phyloP scores from a whole-genome alignment of 1,284 basidiomycete genomes.

The Schizophyllum amplum region DNA sequence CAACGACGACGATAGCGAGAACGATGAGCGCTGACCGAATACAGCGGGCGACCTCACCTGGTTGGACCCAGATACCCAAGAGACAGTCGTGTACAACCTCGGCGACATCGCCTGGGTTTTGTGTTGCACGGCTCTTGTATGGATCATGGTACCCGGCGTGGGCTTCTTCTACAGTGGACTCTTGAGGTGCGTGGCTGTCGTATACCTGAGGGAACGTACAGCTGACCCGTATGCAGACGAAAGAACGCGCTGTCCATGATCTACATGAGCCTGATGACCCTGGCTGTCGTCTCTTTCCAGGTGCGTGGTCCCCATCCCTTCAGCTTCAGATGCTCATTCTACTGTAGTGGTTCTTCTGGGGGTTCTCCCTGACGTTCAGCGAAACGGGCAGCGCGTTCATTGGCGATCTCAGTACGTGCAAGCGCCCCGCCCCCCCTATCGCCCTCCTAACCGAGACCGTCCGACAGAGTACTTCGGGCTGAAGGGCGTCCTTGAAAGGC shows the following conservation, averaged over 20 bases:
- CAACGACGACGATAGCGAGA: background rate
- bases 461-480: slow-evolving; percentile 73
- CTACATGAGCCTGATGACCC: slow-evolving; percentile 71
- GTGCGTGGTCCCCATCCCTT: slow-evolving; percentile 28
- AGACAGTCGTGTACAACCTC: slow-evolving; percentile 45
- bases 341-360: slow-evolving; percentile 69
- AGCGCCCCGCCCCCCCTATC: slow-evolving; percentile 32
- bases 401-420: slow-evolving; percentile 48
- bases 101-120: slow-evolving; percentile 81
- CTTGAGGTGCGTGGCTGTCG: slow-evolving; percentile 19
- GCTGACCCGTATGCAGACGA: slow-evolving; percentile 54
- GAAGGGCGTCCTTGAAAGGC: slow-evolving; percentile 70
- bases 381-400: slow-evolving; percentile 51
- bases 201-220: slow-evolving; percentile 10
- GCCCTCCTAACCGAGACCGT: slow-evolving; percentile 19
- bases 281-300: slow-evolving; percentile 71
- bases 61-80: slow-evolving; percentile 22
- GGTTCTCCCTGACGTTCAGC: slow-evolving; percentile 65
- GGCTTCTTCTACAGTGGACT: slow-evolving; percentile 90
- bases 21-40: slow-evolving; percentile 17
- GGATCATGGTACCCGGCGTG: slow-evolving; percentile 89
- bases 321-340: slow-evolving; percentile 22
- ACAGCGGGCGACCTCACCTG: slow-evolving; percentile 30
- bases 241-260: slow-evolving; percentile 96
- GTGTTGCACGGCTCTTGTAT: slow-evolving; percentile 68